phyloP scores from a whole-genome alignment of 1,284 basidiomycete genomes.

The Ceratobasidium sp. region DNA sequence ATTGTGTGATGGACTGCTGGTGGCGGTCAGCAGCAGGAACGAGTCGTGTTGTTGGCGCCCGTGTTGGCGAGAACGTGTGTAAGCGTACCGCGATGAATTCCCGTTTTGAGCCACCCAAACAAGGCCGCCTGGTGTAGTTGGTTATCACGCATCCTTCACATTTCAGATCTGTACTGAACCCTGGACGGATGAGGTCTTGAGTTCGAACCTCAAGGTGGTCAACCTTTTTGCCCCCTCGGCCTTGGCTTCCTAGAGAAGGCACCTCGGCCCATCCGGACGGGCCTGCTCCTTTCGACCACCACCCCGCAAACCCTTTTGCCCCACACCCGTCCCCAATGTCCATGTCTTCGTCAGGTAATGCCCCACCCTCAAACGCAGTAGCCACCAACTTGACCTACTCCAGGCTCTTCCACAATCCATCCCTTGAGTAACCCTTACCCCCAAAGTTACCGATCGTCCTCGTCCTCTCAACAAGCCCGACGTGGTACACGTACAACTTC shows the following conservation, averaged over 20 bases:
- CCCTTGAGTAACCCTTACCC: slow-evolving; percentile 32
- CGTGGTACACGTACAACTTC: slow-evolving; percentile 1
- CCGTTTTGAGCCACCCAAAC: background rate
- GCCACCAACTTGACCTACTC: background rate
- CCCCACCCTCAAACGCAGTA: no score
- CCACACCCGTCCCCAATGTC: background rate
- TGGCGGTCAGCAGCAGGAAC: slow-evolving; percentile 9
- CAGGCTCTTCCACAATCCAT: slow-evolving; percentile 29
- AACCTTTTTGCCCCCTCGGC: background rate
- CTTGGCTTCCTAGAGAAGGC: background rate
- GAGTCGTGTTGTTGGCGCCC: background rate
- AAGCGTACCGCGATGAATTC: background rate
- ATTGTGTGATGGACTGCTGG: slow-evolving; percentile 55
- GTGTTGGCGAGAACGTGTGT: background rate
- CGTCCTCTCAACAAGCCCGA: slow-evolving; percentile 18
- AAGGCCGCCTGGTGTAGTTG: slow-evolving; percentile 37
- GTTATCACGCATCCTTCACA: slow-evolving; percentile 39
- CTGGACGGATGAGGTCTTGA: slow-evolving; percentile 33
- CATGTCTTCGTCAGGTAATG: background rate
- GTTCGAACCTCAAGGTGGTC: slow-evolving; percentile 35
- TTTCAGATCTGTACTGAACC: background rate
- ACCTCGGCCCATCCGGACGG: background rate
- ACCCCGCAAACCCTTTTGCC: background rate
- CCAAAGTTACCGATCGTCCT: slow-evolving; percentile 26
- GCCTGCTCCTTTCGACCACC: background rate